These are phyloP conservation scores for Kurtzmaniella quercitrusa DNA, from an alignment of 1,139 yeast genomes.

Conservation along the genomic window DNA sequence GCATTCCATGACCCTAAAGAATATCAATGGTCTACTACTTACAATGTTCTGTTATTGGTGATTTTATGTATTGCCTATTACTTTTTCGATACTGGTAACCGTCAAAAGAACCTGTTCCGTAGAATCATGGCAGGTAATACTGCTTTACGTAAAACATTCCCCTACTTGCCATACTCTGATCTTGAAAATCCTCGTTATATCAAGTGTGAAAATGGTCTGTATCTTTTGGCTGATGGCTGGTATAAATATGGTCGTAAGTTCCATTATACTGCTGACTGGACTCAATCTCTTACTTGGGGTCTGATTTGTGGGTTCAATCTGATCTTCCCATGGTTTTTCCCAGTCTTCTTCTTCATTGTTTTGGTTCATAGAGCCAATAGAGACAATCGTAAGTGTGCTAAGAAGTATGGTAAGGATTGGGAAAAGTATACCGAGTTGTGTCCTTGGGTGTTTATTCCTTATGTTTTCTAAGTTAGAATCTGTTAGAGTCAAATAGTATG, in stretches of 20 bases:
- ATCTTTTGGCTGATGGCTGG: slow-evolving; percentile 91
- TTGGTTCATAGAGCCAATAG: slow-evolving; percentile 84
- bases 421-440: slow-evolving; percentile 78
- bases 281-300: slow-evolving; percentile 89
- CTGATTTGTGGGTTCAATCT: slow-evolving; percentile 82
- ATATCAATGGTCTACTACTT: slow-evolving; percentile 64
- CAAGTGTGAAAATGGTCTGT: slow-evolving; percentile 78
- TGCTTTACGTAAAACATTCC: slow-evolving; percentile 78
- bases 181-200: slow-evolving; percentile 81
- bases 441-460: slow-evolving; percentile 91
- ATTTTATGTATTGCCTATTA: slow-evolving; percentile 70
- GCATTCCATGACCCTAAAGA: slow-evolving; percentile 80
- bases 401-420: slow-evolving; percentile 95
- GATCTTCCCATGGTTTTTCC: slow-evolving; percentile 95
- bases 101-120: slow-evolving; percentile 93
- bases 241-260: slow-evolving; percentile 85
- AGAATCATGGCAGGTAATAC: slow-evolving; percentile 80
- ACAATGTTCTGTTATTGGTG: slow-evolving; percentile 53
- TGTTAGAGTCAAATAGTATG: too few species aligned
- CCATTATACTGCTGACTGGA: slow-evolving; percentile 93
- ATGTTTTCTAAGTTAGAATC: slow-evolving; percentile 57
- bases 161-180: slow-evolving; percentile 82
- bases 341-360: slow-evolving; percentile 81
- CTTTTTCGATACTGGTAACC: slow-evolving; percentile 92
- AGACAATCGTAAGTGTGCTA: slow-evolving; percentile 78